Evolutionary conservation across 129 eudicot genomes (phyloP).

Genomic region (Logfia minima): DNA sequence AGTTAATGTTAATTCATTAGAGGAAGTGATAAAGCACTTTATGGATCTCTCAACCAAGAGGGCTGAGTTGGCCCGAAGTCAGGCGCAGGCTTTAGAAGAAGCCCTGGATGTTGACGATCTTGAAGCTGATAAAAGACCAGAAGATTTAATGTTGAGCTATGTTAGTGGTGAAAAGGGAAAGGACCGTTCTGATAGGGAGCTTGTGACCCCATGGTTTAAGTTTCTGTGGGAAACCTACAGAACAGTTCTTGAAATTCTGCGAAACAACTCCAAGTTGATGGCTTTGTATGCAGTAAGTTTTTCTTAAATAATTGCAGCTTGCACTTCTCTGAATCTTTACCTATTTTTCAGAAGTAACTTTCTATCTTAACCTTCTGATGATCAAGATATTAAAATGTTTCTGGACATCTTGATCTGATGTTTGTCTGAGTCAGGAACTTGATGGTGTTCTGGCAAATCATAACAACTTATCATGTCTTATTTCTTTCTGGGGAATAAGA

Average conservation of each 20-base stretch:
- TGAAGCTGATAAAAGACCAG: constrained; percentile 95
- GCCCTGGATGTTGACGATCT: constrained; percentile 92
- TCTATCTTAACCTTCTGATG: background rate
- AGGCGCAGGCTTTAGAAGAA: constrained; percentile 87
- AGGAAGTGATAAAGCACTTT: constrained; percentile 94
- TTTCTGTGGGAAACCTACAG: constrained; percentile 94
- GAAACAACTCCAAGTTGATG: constrained; percentile 85
- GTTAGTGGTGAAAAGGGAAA: constrained; percentile 96
- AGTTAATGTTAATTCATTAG: constrained; percentile 81
- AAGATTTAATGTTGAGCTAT: constrained; percentile 90
- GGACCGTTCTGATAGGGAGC: constrained; percentile 92
- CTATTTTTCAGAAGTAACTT: too few species aligned
- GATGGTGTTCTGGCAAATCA: too few species aligned
- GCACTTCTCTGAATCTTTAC: background rate
- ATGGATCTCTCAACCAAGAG: constrained; percentile 88
- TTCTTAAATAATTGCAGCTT: background rate
- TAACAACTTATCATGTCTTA: too few species aligned
- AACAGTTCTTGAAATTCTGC: constrained; percentile 78
- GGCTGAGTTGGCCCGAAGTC: constrained; percentile 90
- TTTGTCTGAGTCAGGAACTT: too few species aligned
- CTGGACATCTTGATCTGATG: background rate
- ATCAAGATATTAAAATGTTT: background rate
- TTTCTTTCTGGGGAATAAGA: too few species aligned
- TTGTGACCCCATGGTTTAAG: constrained; percentile 94
- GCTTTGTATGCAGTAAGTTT: constrained; percentile 70